Evolutionary conservation across 805 yeast genomes (phyloP).

Genomic region (Myxozyma melibiosi): DNA sequence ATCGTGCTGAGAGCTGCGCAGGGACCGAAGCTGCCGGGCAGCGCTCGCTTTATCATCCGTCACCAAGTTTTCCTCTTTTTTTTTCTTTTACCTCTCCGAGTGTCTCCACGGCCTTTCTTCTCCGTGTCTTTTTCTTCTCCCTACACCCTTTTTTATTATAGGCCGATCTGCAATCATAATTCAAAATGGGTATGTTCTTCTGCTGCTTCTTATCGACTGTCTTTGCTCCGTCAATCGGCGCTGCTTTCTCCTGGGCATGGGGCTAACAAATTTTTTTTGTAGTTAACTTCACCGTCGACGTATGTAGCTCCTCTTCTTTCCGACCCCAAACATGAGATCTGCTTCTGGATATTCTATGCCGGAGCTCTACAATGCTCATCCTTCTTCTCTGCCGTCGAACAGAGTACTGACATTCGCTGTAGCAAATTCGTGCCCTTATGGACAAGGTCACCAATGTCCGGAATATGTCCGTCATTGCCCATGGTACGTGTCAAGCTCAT

Average conservation of each 20-base stretch:
- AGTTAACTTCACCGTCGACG: slow-evolving; percentile 36
- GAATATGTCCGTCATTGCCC: slow-evolving; percentile 99
- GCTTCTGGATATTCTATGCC: no score
- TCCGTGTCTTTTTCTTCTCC: slow-evolving; percentile 15
- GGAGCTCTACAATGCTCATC: no score
- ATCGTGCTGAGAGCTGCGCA: slow-evolving; percentile 1
- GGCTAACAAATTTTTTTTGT: slow-evolving; percentile 2
- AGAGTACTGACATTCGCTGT: slow-evolving; percentile 23
- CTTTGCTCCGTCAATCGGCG: background rate
- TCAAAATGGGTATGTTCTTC: slow-evolving; percentile 41
- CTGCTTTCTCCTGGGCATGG: background rate
- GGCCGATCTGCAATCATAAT: slow-evolving; percentile 23
- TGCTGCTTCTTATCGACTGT: slow-evolving; percentile 4
- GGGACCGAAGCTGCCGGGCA: background rate
- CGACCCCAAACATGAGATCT: background rate
- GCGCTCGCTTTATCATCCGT: slow-evolving; percentile 9
- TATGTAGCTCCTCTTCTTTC: slow-evolving; percentile 13
- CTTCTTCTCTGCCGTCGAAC: no score
- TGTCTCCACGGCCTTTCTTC: slow-evolving; percentile 27
- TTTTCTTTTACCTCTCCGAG: slow-evolving; percentile 20
- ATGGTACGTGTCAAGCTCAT: slow-evolving; percentile 75
- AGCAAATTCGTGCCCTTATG: slow-evolving; percentile 98
- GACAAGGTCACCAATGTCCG: slow-evolving; percentile 99
- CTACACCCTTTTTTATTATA: slow-evolving; percentile 9
- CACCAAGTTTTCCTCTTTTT: slow-evolving; percentile 27